Conservation (phyloP, 2,329 filamentous ascomycete genomes). For the Calcarisporium arbuscula region DNA sequence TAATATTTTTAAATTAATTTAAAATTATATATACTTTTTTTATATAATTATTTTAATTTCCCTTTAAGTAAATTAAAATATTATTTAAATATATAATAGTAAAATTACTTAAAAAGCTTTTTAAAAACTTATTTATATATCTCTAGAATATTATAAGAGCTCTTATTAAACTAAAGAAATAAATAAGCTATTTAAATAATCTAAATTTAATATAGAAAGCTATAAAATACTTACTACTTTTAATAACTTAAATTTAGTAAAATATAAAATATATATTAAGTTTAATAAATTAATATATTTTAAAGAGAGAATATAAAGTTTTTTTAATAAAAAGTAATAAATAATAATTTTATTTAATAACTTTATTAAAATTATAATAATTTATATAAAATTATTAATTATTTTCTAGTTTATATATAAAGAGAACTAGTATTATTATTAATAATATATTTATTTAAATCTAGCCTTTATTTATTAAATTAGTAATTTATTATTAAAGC, state of each 20-base stretch:
- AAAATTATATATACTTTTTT: background rate
- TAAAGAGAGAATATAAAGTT: background rate
- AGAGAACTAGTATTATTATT: no score
- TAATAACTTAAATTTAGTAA: background rate
- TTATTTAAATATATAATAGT: no score
- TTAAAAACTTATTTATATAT: background rate
- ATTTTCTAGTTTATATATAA: no score
- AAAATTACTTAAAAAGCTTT: background rate
- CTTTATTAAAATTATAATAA: background rate
- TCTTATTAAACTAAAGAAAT: background rate
- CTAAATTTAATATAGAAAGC: background rate
- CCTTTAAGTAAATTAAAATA: no score
- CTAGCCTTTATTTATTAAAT: no score
- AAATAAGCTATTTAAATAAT: conserved; percentile 1
- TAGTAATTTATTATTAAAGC: background rate
- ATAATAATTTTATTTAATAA: conserved; percentile 1
- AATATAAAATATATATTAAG: background rate
- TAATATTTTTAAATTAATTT: background rate
- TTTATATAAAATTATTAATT: no score
- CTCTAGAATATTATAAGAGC: no score
- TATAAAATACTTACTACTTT: background rate
- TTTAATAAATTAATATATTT: background rate
- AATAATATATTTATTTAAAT: no score
- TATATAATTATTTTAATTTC: no score
- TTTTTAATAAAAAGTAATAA: no score